Evolutionary conservation across 2,329 filamentous ascomycete species (phyloP).

Genomic region (Phoma herbarum): DNA sequence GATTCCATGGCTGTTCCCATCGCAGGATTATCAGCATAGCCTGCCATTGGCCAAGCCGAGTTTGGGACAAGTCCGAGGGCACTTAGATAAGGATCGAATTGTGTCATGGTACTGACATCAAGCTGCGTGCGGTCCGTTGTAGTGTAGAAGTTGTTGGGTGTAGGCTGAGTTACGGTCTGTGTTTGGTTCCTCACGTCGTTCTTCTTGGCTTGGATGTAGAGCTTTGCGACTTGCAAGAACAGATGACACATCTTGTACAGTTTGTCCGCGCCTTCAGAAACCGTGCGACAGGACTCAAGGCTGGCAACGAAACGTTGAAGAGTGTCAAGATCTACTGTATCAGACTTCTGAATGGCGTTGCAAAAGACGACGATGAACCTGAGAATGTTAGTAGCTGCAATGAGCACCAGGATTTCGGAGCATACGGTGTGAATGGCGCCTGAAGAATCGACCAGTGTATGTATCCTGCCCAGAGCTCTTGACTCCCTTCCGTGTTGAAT

Average conservation of each 20-base stretch:
- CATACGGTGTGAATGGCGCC: slow-evolving; percentile 58
- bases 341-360: slow-evolving; percentile 61
- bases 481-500: slow-evolving; percentile 45
- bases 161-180: slow-evolving; percentile 11
- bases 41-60: slow-evolving; percentile 34
- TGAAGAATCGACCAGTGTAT: slow-evolving; percentile 45
- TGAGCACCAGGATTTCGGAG: neutral
- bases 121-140: slow-evolving; percentile 25
- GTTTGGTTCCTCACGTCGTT: slow-evolving; percentile 46
- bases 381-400: neutral
- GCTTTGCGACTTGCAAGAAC: slow-evolving; percentile 67
- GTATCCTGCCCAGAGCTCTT: slow-evolving; percentile 48
- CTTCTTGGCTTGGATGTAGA: slow-evolving; percentile 69
- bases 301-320: slow-evolving; percentile 66
- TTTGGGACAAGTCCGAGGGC: slow-evolving; percentile 68
- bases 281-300: slow-evolving; percentile 60
- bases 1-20: slow-evolving; percentile 20
- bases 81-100: slow-evolving; percentile 71
- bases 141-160: slow-evolving; percentile 23
- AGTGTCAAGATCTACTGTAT: slow-evolving; percentile 61
- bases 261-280: slow-evolving; percentile 68
- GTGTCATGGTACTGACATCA: slow-evolving; percentile 40
- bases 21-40: slow-evolving; percentile 15
- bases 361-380: slow-evolving; percentile 60
- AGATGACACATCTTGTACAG: slow-evolving; percentile 70